Conservation (phyloP, 768 basidiomycete genomes). For the Pleurotus tuoliensis region DNA sequence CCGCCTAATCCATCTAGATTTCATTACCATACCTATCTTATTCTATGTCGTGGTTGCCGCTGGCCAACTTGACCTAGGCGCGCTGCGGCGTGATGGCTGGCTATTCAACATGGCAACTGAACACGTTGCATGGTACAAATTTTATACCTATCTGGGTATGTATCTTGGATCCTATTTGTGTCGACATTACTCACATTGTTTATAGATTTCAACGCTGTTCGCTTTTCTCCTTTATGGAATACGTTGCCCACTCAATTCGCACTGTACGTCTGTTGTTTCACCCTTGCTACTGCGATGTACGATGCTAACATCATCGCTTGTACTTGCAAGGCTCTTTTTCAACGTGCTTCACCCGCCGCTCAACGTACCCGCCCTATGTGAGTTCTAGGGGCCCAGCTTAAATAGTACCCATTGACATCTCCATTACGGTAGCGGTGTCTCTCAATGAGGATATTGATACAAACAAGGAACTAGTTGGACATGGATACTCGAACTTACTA, state of each 20-base stretch:
- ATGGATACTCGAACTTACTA: constrained; percentile 87
- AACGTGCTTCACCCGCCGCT: constrained; percentile 82
- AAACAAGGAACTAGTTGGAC: constrained; percentile 87
- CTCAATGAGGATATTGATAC: constrained; percentile 86
- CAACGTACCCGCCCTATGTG: constrained; percentile 87
- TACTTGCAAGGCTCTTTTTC: constrained; percentile 61
- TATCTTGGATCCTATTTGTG: constrained; percentile 4
- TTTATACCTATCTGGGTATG: constrained; percentile 77
- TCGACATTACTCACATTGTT: background rate
- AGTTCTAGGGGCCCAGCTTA: constrained; percentile 13
- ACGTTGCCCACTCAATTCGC: constrained; percentile 95
- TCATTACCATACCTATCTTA: constrained; percentile 70
- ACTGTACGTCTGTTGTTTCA: constrained; percentile 43
- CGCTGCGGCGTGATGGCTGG: constrained; percentile 72
- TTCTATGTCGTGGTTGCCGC: constrained; percentile 81
- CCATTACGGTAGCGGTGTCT: constrained; percentile 61
- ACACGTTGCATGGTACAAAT: constrained; percentile 66
- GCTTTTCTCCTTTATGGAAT: constrained; percentile 65
- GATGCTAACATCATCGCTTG: background rate
- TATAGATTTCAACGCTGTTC: constrained; percentile 58
- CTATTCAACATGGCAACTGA: constrained; percentile 66
- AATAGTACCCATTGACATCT: background rate
- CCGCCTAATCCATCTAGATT: constrained; percentile 44
- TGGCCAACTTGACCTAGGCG: constrained; percentile 53
- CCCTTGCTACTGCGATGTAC: background rate